Base-by-base conservation (phyloP, 345 rosid species). In the Rubroshorea leprosula region DNA sequence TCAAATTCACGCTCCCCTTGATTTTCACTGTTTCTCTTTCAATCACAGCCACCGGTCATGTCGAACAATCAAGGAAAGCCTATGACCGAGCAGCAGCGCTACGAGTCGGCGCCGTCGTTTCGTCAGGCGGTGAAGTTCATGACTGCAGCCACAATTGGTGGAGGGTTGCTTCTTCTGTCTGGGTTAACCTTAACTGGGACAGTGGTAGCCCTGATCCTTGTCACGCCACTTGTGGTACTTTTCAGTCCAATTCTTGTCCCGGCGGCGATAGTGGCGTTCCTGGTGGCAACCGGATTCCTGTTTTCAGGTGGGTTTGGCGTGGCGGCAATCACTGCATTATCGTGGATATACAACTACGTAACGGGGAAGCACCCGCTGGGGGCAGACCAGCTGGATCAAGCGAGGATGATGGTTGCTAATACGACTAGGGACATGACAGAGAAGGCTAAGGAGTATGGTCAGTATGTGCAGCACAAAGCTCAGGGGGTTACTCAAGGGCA, bases 161-260 rank as follows among this genome's bases (percentile, higher is more conserved):
- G 55, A 12, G 56, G 78, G 3, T 70, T 80, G 20, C 41, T 81
- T 0, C 38, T 73, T n/a, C 25, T 80, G 27, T 70, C 90, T 0
- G 86, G 83, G 21, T 41, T 85, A 50, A 85, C 83, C 47, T 51
- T 80, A 0, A 71, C 80, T 0, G 85, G 76, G 21, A 85, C 89
- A 0, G 82, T 78, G 16, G 72, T 85, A 6, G 81, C 72, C 2
- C 63, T 89, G 44, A 57, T 83, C 49, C 3, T 81, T 23, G 83
- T 83, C 5, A 89, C 96, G 0, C 84, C 90, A 0, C 9, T 83
- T 0, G 63, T 85, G 58, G 84, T 85, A 27, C 8, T 89, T 5
- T 85, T 68, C 19, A 85, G 90, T 22, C 89, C 96, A 2, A 49
- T 89, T 43, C 52, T 89, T 0, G 77, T 89, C 6, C 94, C 94